These are phyloP conservation scores for Scedosporium boydii DNA, from an alignment of 2,329 filamentous ascomycete species.

Conservation along the genomic window DNA sequence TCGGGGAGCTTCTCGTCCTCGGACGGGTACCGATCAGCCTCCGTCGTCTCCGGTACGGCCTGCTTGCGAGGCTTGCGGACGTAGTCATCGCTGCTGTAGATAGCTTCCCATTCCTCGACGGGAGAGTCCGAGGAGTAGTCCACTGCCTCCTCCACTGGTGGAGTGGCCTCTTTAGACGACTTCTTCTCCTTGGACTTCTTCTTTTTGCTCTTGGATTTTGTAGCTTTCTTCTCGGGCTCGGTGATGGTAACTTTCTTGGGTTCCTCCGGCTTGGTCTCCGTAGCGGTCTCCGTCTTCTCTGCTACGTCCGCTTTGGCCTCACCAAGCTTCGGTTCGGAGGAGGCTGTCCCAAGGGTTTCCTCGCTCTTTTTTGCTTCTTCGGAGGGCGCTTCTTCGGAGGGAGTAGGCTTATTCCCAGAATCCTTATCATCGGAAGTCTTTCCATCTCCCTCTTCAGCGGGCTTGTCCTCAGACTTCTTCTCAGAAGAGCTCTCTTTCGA, in stretches of 20 bases:
- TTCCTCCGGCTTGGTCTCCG: conserved; percentile 9
- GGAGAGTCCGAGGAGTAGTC: conserved; percentile 51
- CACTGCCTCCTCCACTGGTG: conserved; percentile 27
- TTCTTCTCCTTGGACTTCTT: conserved; percentile 10
- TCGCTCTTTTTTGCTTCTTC: conserved; percentile 11
- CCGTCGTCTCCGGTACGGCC: conserved; percentile 22
- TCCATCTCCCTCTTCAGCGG: conserved; percentile 7
- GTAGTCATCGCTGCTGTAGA: conserved; percentile 51
- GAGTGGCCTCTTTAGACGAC: conserved; percentile 10
- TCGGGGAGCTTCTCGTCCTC: conserved; percentile 48
- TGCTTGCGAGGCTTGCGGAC: conserved; percentile 37
- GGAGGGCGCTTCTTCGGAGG: conserved; percentile 7
- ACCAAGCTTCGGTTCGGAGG: conserved; percentile 9
- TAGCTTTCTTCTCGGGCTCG: conserved; percentile 1
- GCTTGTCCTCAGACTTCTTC: conserved; percentile 11
- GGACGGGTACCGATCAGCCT: conserved; percentile 34
- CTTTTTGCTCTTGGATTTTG: conserved; percentile 10
- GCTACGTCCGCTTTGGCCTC: conserved; percentile 11
- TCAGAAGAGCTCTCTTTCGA: conserved; percentile 12
- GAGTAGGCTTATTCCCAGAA: conserved; percentile 7
- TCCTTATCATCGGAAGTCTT: conserved; percentile 10
- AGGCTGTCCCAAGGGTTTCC: conserved; percentile 7
- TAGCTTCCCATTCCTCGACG: conserved; percentile 47
- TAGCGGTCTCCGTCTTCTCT: conserved; percentile 8
- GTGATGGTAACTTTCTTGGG: conserved; percentile 16